Evolutionary conservation across 345 rosid genomes (phyloP).

Genomic region (Bruguiera sexangula): DNA sequence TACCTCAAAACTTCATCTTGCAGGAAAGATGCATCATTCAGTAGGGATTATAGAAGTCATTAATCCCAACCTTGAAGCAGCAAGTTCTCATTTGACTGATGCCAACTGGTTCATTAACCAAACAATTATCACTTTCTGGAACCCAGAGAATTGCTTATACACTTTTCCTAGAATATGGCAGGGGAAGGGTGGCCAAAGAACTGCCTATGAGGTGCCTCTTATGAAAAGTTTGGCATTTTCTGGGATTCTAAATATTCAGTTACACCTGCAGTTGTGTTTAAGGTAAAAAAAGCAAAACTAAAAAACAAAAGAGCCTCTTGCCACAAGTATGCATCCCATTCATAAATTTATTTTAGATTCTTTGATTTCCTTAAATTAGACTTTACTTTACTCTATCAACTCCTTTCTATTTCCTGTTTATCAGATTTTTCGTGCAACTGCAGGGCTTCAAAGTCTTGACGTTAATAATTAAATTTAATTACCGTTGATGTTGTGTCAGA

Average conservation of each 20-base stretch:
- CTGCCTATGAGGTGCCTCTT: slow-evolving; percentile 71
- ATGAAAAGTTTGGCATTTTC: slow-evolving; percentile 11
- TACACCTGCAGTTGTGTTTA: background rate
- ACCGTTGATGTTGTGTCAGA: slow-evolving; percentile 70
- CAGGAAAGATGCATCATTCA: slow-evolving; percentile 96
- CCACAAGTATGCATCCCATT: too few species aligned
- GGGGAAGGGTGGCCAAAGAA: slow-evolving; percentile 72
- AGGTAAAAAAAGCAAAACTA: too few species aligned
- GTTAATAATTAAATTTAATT: slow-evolving; percentile 51
- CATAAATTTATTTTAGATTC: too few species aligned
- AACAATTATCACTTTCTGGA: slow-evolving; percentile 24
- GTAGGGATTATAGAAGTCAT: slow-evolving; percentile 74
- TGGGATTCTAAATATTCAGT: background rate
- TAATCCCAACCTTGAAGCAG: slow-evolving; percentile 52
- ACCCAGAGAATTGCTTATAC: background rate
- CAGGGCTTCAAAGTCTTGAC: slow-evolving; percentile 78
- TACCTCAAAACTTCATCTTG: slow-evolving; percentile 16
- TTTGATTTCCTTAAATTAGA: slow-evolving; percentile 1
- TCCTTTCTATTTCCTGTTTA: slow-evolving; percentile 11
- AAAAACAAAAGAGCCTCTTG: too few species aligned
- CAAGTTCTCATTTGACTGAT: slow-evolving; percentile 33
- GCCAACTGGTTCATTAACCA: slow-evolving; percentile 46
- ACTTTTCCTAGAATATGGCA: slow-evolving; percentile 90
- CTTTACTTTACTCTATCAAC: slow-evolving; percentile 16
- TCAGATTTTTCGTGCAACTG: slow-evolving; percentile 81